phyloP scores from a whole-genome alignment of 257 asterid species.

The Leonotis leonurus region DNA sequence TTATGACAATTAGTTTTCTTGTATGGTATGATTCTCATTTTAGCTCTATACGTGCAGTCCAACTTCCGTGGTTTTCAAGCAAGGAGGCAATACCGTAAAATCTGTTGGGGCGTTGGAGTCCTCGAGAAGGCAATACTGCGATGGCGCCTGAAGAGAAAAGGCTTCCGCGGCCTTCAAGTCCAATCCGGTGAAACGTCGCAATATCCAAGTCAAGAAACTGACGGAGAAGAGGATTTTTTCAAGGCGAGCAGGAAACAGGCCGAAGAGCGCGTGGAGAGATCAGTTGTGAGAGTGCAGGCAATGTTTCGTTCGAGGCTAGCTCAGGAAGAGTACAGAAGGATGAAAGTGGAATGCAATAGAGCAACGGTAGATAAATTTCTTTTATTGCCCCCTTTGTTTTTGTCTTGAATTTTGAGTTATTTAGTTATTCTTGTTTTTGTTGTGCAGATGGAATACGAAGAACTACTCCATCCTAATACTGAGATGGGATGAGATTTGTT shows the following conservation, averaged over 20 bases:
- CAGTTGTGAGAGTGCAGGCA: constrained; percentile 87
- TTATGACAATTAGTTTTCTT: background rate
- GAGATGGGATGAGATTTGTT: constrained; percentile 24
- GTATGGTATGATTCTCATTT: constrained; percentile 1
- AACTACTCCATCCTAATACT: constrained; percentile 36
- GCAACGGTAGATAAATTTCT: constrained; percentile 40
- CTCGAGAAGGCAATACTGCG: constrained; percentile 86
- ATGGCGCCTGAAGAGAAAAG: constrained; percentile 92
- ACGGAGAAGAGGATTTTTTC: constrained; percentile 80
- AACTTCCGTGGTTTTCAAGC: constrained; percentile 75
- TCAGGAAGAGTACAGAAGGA: constrained; percentile 86
- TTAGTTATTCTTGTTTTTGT: background rate
- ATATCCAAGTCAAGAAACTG: constrained; percentile 41
- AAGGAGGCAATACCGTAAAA: constrained; percentile 70
- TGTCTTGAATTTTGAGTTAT: background rate
- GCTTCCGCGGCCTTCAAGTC: constrained; percentile 83
- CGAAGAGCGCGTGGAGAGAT: constrained; percentile 92
- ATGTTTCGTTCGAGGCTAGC: constrained; percentile 91
- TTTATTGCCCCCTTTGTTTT: background rate
- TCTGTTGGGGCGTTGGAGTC: constrained; percentile 87
- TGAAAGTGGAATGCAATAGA: constrained; percentile 56
- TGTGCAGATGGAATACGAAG: constrained; percentile 64
- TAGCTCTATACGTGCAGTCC: constrained; percentile 41
- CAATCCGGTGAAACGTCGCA: constrained; percentile 21
- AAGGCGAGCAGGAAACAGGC: constrained; percentile 91